Evolutionary conservation across 257 asterid species (phyloP), one percentile per base, ranked within the genome.

Genomic region (Henckelia pumila): DNA sequence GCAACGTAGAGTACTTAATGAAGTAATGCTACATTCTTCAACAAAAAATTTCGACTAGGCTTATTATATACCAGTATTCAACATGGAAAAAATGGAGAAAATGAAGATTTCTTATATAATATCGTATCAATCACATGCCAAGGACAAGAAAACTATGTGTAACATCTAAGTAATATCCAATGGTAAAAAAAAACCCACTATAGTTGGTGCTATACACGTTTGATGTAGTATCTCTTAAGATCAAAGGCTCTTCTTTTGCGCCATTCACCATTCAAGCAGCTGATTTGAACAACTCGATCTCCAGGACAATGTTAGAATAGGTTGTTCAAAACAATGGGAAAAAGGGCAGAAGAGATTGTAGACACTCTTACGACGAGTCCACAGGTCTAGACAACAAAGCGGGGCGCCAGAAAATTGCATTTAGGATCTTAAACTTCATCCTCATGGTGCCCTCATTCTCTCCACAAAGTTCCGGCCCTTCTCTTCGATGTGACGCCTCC

Each of bases 401-500:
- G 1, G 40, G 68, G 23, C 74, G 56, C 17, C 8, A 70, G 61
- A 22, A 22, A 30, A 59, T 53, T 3, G 13, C 64, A 74, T 70
- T 37, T 66, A 60, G 67, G 29, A 22, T 26, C 35, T 60, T 5
- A 7, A 6, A 53, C 56, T 66, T 62, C 69, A 69, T 23, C 66
- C 62, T 74, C 77, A 76, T 21, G 89, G 88, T 64, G 85, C 91
- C 81, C 81, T 90, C 84, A 93, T 93, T 83, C 79, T 85, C 77
- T 88, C 96, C 16, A 90, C 94, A 22, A 93, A 78, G 76, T 76
- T 74, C 65, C 89, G 83, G 57, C 98, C 86, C 73, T 72, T 88
- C 81, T 88, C 98, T 77, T 89, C 98, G 32, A 89, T 69, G 80
- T 83, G 76, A 11, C 91, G 91, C 83, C 95, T 79, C 87, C 82